Conservation (phyloP, 2,329 filamentous ascomycete species). For the Penicillium sp. region DNA sequence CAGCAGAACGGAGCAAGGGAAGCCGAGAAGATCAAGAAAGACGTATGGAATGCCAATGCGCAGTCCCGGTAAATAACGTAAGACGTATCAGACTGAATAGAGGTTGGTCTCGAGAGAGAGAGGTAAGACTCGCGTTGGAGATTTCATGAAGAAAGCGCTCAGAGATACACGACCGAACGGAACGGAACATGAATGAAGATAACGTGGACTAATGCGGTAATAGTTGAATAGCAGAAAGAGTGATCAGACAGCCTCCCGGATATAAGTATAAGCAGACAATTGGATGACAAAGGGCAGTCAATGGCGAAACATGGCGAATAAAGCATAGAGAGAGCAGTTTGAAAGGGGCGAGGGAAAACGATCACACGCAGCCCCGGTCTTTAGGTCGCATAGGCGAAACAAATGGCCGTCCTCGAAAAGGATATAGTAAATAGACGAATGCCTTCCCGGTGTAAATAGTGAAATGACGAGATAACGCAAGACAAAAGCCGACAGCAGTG, state of each 20-base stretch:
- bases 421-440: conserved; percentile 17
- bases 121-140: not conserved
- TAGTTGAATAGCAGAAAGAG: conserved; percentile 17
- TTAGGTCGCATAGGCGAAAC: conserved; percentile 17
- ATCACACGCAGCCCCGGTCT: conserved; percentile 26
- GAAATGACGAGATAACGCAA: conserved; percentile 6
- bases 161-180: conserved; percentile 8
- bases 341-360: conserved; percentile 1
- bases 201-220: conserved; percentile 7
- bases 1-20: not conserved
- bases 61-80: too few species aligned
- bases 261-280: conserved; percentile 25
- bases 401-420: conserved; percentile 7
- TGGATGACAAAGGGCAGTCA: conserved; percentile 13
- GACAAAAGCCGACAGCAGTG: conserved; percentile 3
- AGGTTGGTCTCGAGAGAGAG: too few species aligned
- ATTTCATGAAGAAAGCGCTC: conserved; percentile 11
- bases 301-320: conserved; percentile 7
- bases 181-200: not conserved
- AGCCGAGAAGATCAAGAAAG: not conserved
- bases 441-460: conserved; percentile 20
- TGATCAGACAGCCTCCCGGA: conserved; percentile 45
- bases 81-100: too few species aligned
- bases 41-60: too few species aligned
- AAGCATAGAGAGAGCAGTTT: not conserved